Evolutionary conservation across 345 rosid genomes (phyloP).

Genomic region (Dovyalis caffra): DNA sequence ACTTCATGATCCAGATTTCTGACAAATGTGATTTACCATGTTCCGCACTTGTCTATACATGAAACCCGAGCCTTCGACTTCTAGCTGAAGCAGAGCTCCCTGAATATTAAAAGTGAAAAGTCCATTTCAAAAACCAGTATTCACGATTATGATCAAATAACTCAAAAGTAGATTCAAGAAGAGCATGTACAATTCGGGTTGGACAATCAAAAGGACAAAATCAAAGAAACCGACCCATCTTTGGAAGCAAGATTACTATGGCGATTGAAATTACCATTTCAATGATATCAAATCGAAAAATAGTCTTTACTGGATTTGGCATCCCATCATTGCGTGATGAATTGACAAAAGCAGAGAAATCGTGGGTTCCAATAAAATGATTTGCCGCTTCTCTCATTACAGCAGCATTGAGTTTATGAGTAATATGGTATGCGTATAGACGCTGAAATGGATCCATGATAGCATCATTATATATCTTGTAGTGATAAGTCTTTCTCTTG

Average conservation of each 20-base stretch:
- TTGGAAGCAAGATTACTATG: slow-evolving; percentile 1
- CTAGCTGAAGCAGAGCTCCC: slow-evolving; percentile 78
- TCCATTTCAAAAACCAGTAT: neutral
- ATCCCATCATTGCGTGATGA: slow-evolving; percentile 64
- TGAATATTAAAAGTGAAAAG: slow-evolving; percentile 17
- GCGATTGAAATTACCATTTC: slow-evolving; percentile 59
- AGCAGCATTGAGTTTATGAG: slow-evolving; percentile 55
- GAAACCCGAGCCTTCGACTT: slow-evolving; percentile 93
- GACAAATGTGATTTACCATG: slow-evolving; percentile 52
- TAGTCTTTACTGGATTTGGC: slow-evolving; percentile 67
- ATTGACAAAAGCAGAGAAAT: slow-evolving; percentile 89
- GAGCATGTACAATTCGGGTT: neutral
- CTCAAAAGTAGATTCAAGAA: neutral
- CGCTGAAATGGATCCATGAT: slow-evolving; percentile 88
- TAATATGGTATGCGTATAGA: slow-evolving; percentile 56
- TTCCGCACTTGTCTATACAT: slow-evolving; percentile 88
- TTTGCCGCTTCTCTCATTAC: slow-evolving; percentile 72
- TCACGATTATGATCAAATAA: neutral
- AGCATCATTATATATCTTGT: slow-evolving; percentile 70
- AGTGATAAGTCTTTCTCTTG: slow-evolving; percentile 66
- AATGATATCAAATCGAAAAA: slow-evolving; percentile 56
- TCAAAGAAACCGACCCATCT: neutral
- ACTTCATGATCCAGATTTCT: neutral
- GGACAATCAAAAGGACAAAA: neutral
- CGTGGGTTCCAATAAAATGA: slow-evolving; percentile 61